These are phyloP conservation scores for Ophiostoma quercus DNA, from an alignment of 2,329 filamentous ascomycete species.

Conservation along the genomic window DNA sequence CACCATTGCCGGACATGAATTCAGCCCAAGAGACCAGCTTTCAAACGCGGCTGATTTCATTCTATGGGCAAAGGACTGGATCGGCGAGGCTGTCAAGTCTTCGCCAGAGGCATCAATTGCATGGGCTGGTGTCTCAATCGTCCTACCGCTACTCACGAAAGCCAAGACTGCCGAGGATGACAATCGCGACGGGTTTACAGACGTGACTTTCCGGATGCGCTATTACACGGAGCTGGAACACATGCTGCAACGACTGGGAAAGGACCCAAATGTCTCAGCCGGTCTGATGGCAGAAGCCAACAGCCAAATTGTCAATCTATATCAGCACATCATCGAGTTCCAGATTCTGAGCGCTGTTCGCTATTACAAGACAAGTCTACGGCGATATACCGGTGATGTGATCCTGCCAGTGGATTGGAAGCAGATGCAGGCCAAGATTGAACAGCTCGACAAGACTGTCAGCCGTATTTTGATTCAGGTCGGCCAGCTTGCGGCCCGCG, in stretches of 20 bases:
- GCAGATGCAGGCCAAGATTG: not conserved
- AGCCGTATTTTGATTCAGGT: not conserved
- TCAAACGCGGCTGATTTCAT: not conserved
- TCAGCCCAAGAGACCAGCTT: not conserved
- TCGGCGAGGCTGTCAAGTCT: conserved; percentile 6
- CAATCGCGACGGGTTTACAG: not conserved
- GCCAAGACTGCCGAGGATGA: not conserved
- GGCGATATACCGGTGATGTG: not conserved
- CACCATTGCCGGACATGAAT: not conserved
- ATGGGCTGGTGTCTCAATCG: not conserved
- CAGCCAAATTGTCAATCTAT: not conserved
- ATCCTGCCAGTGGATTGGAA: not conserved
- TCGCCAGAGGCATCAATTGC: conserved; percentile 3
- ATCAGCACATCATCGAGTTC: conserved; percentile 1
- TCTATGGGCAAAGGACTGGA: not conserved
- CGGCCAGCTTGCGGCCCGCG: not conserved
- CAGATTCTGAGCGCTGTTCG: not conserved
- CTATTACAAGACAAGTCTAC: not conserved
- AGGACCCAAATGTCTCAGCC: too few relatives aligned
- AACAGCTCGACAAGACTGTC: not conserved
- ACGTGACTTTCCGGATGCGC: conserved; percentile 1
- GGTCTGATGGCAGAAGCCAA: not conserved
- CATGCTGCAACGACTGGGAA: not conserved
- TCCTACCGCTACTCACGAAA: not conserved
- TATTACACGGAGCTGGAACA: conserved; percentile 11